phyloP scores from a whole-genome alignment of 805 yeast genomes.

The Yarrowia keelungensis region DNA sequence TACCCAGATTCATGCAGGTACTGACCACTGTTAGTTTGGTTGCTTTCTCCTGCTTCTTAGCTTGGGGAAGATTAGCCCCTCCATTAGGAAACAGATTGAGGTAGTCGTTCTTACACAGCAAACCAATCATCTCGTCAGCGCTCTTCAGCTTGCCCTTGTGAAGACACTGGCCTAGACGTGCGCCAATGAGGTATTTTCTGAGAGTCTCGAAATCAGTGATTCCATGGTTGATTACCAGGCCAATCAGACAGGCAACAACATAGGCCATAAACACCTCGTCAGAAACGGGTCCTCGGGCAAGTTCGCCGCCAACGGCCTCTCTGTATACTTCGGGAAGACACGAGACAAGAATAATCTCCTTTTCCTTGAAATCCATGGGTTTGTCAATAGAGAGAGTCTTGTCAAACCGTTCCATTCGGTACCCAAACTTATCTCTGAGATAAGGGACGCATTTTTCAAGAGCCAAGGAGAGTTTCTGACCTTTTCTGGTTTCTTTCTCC shows the following conservation, averaged over 20 bases:
- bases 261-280: constrained; percentile 27
- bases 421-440: constrained; percentile 2
- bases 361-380: constrained; percentile 6
- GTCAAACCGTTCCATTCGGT: constrained; percentile 8
- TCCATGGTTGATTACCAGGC: constrained; percentile 1
- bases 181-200: background rate
- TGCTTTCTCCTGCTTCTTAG: background rate
- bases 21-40: background rate
- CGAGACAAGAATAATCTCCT: background rate
- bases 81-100: constrained; percentile 7
- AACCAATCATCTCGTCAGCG: constrained; percentile 12
- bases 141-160: constrained; percentile 15
- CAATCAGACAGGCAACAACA: background rate
- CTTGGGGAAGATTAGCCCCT: background rate
- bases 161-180: constrained; percentile 14
- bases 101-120: constrained; percentile 1
- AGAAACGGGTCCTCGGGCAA: constrained; percentile 4
- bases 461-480: background rate
- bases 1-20: constrained; percentile 16
- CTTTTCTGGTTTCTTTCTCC: constrained; percentile 9
- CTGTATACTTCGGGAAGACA: background rate
- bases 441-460: constrained; percentile 6
- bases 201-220: background rate
- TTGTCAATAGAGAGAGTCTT: background rate
- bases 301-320: background rate